Base-by-base conservation (phyloP, 169 alveolate species). In the Eimeria acervulina region DNA sequence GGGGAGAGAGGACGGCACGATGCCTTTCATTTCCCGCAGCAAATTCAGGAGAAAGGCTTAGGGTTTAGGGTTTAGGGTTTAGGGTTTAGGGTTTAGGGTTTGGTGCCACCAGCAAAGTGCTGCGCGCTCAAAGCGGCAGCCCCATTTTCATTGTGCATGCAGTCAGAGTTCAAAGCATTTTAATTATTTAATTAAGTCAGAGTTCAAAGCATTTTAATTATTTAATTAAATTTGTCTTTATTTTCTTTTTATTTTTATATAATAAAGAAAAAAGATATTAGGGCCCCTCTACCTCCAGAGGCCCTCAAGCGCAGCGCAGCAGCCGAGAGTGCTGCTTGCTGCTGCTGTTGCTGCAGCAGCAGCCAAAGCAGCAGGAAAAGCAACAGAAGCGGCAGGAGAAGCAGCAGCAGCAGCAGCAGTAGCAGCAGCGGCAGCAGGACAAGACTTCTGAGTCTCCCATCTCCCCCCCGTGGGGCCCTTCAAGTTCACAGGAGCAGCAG, bases 41-140 rank as follows among this genome's bases (percentile, higher is more conserved):
- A n/a, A 1, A 4, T 10, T 19, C 13, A 68, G 80, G 12, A 19
- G 42, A n/a, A 33, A 68, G 4, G 3, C 42, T 19, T 68, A 2
- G 2, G n/a, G 7, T 68, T 68, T 68, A 68, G 38, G 80, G 80
- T 68, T 68, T 68, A 68, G 80, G 80, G 80, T 68, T 68, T 68
- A 68, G 80, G 80, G 66, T 55, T 55, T 55, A 55, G 66, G 66
- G 66, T 55, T 19, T 55, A 55, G 66, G 80, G 36, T 68, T n/a
- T 28, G 80, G 13, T 8, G 36, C 21, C 19, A 28, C 23, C 17
- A 33, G 4, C 5, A 28, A 26, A 6, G 3, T 36, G 36, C 10
- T 4, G 42, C 17, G 44, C 42, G 42, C 13, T 28, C 12, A 68
- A 36, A 8, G 17, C 36, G 42, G n/a, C 38, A 68, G 80, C 80